Evolutionary conservation across 2,329 filamentous ascomycete species (phyloP), one percentile per base, ranked within the genome.

Genomic region (Fusarium ramigenum): DNA sequence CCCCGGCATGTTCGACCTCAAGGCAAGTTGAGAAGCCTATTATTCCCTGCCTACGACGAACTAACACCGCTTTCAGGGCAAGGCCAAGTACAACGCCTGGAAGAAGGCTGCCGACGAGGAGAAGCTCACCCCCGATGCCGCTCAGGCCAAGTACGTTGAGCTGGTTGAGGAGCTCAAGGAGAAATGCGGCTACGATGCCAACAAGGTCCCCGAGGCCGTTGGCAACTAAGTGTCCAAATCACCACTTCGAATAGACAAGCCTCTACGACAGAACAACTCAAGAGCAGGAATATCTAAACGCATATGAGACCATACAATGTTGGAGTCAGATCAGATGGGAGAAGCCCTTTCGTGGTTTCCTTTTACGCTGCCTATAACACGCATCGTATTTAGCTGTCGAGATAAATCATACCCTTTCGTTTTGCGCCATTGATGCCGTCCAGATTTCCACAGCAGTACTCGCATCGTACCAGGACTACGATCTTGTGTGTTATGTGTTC

Each of bases 31-130:
- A 57, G 16, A 54, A 40, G 23, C 39, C 28, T 50, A 30, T 39
- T 39, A 14, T 47, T 14, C 34, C 32, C 34, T 18, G 47, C 49
- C 8, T 25, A 18, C 32, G 9, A 23, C 47, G 28, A 46, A 47
- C 59, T 77, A 72, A 77, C 58, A 32, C 11, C 37, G 28, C n/a
- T 59, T 58, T 75, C 77, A 94, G 93, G 90, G 86, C 84, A 97
- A 96, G 86, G 90, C 90, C 78, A 97, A 97, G 88, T 89, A 91
- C 85, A 88, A 87, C 78, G 90, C 92, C 61, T 97, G 94, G 94
- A 85, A 94, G 84, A 88, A 91, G 80, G 79, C 91, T 71, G 88
- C 90, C 78, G 89, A 95, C 70, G 87, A 91, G 68, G 89, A 87
- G 57, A n/a, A 66, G 47, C 80, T 90, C 75, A 89, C 87, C 69